Evolutionary conservation across 1,284 basidiomycete species (phyloP), one percentile per base, ranked within the genome.

Genomic region (Ustilago cynodontis): DNA sequence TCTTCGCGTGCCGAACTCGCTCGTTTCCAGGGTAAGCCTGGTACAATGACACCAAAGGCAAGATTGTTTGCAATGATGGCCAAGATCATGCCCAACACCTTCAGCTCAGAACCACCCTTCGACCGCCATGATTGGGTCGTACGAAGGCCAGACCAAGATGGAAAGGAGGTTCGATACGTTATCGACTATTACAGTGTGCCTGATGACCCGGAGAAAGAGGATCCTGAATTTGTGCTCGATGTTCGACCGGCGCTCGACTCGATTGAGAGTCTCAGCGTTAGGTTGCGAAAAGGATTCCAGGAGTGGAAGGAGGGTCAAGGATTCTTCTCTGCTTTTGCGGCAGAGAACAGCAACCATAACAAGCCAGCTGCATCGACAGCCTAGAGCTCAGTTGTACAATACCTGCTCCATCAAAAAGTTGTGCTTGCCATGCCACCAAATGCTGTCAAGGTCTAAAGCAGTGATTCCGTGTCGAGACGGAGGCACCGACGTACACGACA

Each of bases 51-150:
- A 7, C 90, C 90, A 0, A 98, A 98, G 84, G 97, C 97, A 4
- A 90, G 93, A 31, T 88, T 97, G 59, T 93, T 91, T 88, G 88
- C 94, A 80, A 90, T 93, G 82, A 92, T 94, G 20, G 94, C 93
- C 33, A 93, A 92, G 90, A 82, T 98, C 16, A 90, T 98, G 78
- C 97, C 97, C 6, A 90, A 91, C 13, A 90, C 90, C 49, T 98
- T 97, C 90, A 97, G 94, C 86, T 88, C 91, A 37, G 92, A 95
- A 82, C 93, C 94, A 6, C 96, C 97, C 1, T 99, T 99, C 83
- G 96, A 99, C 86, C 91, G 96, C n/a, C 97, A 99, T 86, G 96
- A 99, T 88, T 99, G 97, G 97, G 88, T 97, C 58, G 90, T 99
- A 65, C 91, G 92, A 39, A 91, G 95, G 56, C 82, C 80, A 10